phyloP scores from a whole-genome alignment of 768 basidiomycete genomes.

The Phanerochaete carnosa region DNA sequence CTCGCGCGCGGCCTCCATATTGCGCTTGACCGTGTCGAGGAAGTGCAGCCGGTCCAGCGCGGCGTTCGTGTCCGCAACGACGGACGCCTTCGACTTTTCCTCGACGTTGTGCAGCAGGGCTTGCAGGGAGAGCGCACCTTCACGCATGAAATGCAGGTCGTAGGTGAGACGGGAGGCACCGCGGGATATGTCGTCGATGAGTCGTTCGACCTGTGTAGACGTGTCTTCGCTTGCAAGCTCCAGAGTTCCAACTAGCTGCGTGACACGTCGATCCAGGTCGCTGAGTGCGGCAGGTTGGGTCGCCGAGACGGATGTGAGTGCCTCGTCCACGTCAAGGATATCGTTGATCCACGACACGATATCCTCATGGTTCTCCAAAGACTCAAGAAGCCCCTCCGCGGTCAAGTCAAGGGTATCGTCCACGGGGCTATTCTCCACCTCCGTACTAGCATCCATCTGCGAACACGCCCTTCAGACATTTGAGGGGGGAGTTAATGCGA shows the following conservation, averaged over 20 bases:
- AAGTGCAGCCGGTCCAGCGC: constrained; percentile 76
- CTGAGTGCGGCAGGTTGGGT: constrained; percentile 20
- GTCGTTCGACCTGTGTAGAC: constrained; percentile 78
- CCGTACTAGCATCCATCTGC: constrained; percentile 10
- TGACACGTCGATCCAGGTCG: constrained; percentile 71
- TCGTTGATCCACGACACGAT: constrained; percentile 31
- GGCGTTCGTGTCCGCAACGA: constrained; percentile 54
- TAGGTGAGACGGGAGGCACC: constrained; percentile 89
- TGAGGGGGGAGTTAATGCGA: neutral
- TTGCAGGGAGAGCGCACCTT: constrained; percentile 79
- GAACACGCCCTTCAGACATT: constrained; percentile 1
- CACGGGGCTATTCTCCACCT: neutral
- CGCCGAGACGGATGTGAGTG: neutral
- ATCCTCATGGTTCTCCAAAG: constrained; percentile 23
- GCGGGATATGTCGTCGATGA: constrained; percentile 90
- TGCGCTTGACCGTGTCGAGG: constrained; percentile 77
- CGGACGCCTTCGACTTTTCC: constrained; percentile 45
- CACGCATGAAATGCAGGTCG: constrained; percentile 96
- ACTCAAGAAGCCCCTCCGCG: constrained; percentile 16
- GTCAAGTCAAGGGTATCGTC: constrained; percentile 2
- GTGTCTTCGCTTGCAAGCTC: constrained; percentile 90
- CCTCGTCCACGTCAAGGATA: constrained; percentile 15
- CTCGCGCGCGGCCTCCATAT: constrained; percentile 88
- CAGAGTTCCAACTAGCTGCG: constrained; percentile 71
- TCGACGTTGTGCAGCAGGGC: constrained; percentile 61